Conservation (phyloP, 2,329 filamentous ascomycete genomes). For the Penicillium paneum region DNA sequence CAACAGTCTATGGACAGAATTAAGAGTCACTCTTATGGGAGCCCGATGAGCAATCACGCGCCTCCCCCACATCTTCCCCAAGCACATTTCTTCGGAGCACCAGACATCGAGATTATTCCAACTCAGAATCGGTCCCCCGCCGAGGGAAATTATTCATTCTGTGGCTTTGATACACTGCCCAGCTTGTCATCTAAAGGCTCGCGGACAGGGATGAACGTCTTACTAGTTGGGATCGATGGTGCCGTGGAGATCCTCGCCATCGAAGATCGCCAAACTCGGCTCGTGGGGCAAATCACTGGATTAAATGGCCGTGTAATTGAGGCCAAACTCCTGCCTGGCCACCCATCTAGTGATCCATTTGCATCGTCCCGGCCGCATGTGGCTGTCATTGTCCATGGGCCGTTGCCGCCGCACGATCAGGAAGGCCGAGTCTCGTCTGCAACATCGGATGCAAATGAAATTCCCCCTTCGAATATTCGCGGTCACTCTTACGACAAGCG, state of each 20-base stretch:
- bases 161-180: slow-evolving; percentile 71
- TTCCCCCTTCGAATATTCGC: slow-evolving; percentile 27
- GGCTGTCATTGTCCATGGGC: slow-evolving; percentile 76
- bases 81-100: slow-evolving; percentile 71
- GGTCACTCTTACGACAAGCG: slow-evolving; percentile 22
- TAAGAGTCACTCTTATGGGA: slow-evolving; percentile 39
- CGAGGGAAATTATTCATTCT: slow-evolving; percentile 67
- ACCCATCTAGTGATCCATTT: slow-evolving; percentile 51
- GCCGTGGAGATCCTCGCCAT: slow-evolving; percentile 73
- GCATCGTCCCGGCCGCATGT: slow-evolving; percentile 67
- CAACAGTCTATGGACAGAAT: slow-evolving; percentile 39
- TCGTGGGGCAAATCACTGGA: slow-evolving; percentile 68
- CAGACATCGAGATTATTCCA: slow-evolving; percentile 64
- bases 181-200: slow-evolving; percentile 44
- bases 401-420: slow-evolving; percentile 55
- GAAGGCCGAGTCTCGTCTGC: slow-evolving; percentile 32
- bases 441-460: slow-evolving; percentile 37
- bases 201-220: slow-evolving; percentile 56
- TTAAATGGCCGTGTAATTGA: slow-evolving; percentile 75
- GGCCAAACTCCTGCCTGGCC: slow-evolving; percentile 78
- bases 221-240: slow-evolving; percentile 76
- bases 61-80: slow-evolving; percentile 73
- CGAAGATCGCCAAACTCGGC: slow-evolving; percentile 67
- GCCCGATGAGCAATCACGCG: slow-evolving; percentile 34
- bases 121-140: slow-evolving; percentile 20